Base-by-base conservation (phyloP, 2,329 filamentous ascomycete species). In the Monosporascus sp. region DNA sequence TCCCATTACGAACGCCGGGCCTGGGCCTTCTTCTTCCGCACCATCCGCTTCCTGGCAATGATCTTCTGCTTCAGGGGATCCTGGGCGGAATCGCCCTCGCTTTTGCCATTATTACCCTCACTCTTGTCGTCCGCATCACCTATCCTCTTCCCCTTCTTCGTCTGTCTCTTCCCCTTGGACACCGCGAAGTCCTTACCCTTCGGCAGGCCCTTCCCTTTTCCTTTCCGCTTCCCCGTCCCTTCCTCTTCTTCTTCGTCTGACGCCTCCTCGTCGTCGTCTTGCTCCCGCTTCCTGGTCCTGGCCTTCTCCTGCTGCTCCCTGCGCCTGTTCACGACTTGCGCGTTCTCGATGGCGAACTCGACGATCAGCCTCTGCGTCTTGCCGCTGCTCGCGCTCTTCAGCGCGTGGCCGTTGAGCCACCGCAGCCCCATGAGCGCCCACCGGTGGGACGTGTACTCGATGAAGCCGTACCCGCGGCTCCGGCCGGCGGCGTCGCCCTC, bases 321-420 rank as follows among this genome's bases (percentile, higher is more conserved):
- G 51, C 95, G 81, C 58, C 94, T 81, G 60, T 86, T 82, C n/a
- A 99, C 87, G 1, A 99, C 94, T 65, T 97, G 92, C 1, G 90
- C 92, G 64, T 99, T 99, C 73, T 99, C 94, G 68, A 99, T 96
- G 20, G 94, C 91, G 68, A 99, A 99, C 70, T 99, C 95, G 38
- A 93, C 93, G 66, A 99, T 90, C 50, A 99, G 74, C 14, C 94
- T 81, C 72, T 94, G 92, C 68, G 90, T 93, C 73, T 88, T 90
- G 59, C 94, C 91, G 50, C 81, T 22, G 22, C 17, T 72, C 24
- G 76, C 72, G 58, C 79, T 82, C 63, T 80, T 76, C 18, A 84
- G 62, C 35, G 81, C 74, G 54, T 82, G 86, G 1, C 93, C 92
- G 68, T 99, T 99, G 53, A 99, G 79, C 85, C 90, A 97, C 47